Conservation (phyloP, 306 rosid species). For the Ormosia emarginata region DNA sequence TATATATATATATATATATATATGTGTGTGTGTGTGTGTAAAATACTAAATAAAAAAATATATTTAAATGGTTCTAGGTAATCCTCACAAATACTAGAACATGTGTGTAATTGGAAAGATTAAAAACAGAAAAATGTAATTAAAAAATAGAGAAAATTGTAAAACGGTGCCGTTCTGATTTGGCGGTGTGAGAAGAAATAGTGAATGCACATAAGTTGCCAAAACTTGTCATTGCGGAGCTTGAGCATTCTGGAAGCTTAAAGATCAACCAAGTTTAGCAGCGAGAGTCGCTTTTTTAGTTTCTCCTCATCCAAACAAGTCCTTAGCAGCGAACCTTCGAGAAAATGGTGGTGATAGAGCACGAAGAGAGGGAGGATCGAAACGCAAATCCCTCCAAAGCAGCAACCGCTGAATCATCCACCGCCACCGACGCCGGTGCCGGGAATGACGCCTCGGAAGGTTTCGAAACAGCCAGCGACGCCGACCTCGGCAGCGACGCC, state of each 20-base stretch:
- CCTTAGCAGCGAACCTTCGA: background rate
- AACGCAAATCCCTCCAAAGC: background rate
- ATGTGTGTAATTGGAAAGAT: no score
- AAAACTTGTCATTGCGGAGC: no score
- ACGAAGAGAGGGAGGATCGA: slow-evolving; percentile 1
- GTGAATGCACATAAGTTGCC: no score
- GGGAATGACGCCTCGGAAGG: slow-evolving; percentile 31
- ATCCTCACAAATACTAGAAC: no score
- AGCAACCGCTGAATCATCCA: background rate
- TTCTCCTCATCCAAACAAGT: background rate
- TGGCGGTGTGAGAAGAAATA: no score
- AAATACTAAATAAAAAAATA: no score
- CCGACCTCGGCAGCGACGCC: slow-evolving; percentile 23
- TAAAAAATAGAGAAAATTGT: no score
- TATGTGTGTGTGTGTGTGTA: no score
- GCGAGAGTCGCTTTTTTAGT: background rate
- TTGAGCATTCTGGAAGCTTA: background rate
- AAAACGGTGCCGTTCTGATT: no score
- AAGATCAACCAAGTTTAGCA: background rate
- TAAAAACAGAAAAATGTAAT: no score
- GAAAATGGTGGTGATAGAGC: slow-evolving; percentile 29
- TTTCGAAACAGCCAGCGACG: slow-evolving; percentile 50
- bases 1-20: no score
- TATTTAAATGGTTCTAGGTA: no score
- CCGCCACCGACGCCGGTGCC: background rate